Evolutionary conservation across 2,329 filamentous ascomycete genomes (phyloP).

Genomic region (Talaromyces sp.): DNA sequence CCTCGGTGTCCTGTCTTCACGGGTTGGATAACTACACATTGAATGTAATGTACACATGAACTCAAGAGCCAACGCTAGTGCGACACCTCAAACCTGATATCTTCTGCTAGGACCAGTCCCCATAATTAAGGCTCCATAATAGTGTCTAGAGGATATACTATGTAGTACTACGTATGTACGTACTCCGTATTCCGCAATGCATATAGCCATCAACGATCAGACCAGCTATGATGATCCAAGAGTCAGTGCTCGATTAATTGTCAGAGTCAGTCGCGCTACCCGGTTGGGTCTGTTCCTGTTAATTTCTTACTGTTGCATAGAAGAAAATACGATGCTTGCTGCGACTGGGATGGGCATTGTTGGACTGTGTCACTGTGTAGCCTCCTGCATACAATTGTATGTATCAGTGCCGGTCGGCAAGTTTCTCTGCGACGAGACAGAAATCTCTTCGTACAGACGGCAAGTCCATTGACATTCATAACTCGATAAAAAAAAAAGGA

Average conservation of each 20-base stretch:
- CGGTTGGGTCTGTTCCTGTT: not conserved
- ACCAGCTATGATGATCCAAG: not conserved
- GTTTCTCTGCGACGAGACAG: not conserved
- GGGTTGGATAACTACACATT: too few relatives aligned
- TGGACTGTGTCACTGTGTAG: not conserved
- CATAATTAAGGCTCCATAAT: conserved; percentile 4
- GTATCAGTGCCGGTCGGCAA: not conserved
- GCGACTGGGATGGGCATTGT: not conserved
- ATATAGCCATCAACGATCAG: not conserved
- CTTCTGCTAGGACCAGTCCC: not conserved
- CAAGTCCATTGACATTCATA: not conserved
- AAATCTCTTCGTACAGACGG: not conserved
- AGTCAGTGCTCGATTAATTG: not conserved
- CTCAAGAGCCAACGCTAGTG: not conserved
- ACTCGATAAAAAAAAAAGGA: not conserved
- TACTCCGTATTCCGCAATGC: not conserved
- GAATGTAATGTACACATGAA: too few relatives aligned
- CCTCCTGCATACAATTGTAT: not conserved
- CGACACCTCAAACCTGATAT: conserved; percentile 3
- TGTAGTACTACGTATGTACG: too few relatives aligned
- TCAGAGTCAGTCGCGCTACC: not conserved
- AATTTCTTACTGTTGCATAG: not conserved
- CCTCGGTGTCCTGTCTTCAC: not conserved
- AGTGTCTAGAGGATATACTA: not conserved
- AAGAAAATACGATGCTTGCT: too few relatives aligned